Percentiles rank a stretch among this genome's conserved stretches.
Conservation (phyloP, 257 asterid species). For the Fraxinus quadrangulata region DNA sequence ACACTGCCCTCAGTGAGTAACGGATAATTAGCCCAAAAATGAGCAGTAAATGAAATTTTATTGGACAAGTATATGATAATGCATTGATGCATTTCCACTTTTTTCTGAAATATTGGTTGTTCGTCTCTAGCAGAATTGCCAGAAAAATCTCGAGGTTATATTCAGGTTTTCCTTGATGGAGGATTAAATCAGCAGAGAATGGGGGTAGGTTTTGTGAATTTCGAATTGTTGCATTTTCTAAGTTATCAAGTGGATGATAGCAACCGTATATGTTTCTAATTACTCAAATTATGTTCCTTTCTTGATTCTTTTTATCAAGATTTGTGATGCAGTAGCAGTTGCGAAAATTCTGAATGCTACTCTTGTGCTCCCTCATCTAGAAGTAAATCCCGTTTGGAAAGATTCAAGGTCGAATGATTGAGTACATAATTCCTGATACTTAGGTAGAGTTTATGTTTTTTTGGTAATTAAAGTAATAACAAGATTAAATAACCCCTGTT, state of each 20-base stretch:
- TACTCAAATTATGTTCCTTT: slow-evolving; percentile 24
- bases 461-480: slow-evolving; percentile 17
- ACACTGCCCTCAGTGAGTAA: slow-evolving; percentile 46
- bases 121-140: slow-evolving; percentile 53
- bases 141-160: slow-evolving; percentile 73
- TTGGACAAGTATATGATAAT: background rate
- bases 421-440: slow-evolving; percentile 9
- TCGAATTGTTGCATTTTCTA: background rate
- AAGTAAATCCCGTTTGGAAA: slow-evolving; percentile 97
- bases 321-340: slow-evolving; percentile 98
- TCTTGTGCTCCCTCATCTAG: slow-evolving; percentile 85
- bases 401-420: slow-evolving; percentile 75
- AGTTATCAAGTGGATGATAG: background rate
- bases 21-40: background rate
- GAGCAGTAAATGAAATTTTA: slow-evolving; percentile 1
- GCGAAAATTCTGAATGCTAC: slow-evolving; percentile 96
- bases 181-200: slow-evolving; percentile 95
- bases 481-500: slow-evolving; percentile 1
- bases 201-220: slow-evolving; percentile 60
- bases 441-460: background rate
- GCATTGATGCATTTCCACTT: background rate
- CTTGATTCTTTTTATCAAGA: slow-evolving; percentile 39
- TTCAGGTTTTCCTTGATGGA: slow-evolving; percentile 95
- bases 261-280: background rate
- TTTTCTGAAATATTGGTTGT: background rate